Evolutionary conservation across 2,329 filamentous ascomycete genomes (phyloP).

Genomic region (Fusarium annulatum): DNA sequence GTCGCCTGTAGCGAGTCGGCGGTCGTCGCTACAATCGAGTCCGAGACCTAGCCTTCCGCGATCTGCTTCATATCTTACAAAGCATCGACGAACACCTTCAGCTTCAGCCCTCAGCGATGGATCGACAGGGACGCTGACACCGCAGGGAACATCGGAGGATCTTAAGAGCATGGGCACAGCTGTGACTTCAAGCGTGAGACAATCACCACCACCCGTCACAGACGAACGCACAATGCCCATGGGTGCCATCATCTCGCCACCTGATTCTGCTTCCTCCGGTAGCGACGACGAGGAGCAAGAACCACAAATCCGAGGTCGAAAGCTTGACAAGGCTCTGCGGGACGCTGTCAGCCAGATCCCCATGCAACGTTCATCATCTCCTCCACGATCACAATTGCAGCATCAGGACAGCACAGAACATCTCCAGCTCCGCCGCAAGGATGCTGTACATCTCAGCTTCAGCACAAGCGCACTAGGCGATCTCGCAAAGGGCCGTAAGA

Average conservation of each 20-base stretch:
- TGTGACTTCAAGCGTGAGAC: conserved; percentile 69
- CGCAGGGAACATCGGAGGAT: conserved; percentile 62
- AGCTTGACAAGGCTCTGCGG: conserved; percentile 74
- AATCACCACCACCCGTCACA: conserved; percentile 85
- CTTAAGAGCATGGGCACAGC: conserved; percentile 55
- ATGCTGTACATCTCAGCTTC: conserved; percentile 58
- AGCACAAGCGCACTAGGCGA: conserved; percentile 59
- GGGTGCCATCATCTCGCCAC: conserved; percentile 89
- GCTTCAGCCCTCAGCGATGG: conserved; percentile 47
- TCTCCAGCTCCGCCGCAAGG: conserved; percentile 52
- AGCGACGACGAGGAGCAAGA: conserved; percentile 87
- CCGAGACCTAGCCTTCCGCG: conserved; percentile 67
- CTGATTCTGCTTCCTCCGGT: conserved; percentile 82
- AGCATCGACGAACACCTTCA: conserved; percentile 70
- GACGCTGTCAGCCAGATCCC: conserved; percentile 86
- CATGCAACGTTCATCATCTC: conserved; percentile 57
- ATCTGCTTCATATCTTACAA: conserved; percentile 73
- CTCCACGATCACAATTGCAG: conserved; percentile 48
- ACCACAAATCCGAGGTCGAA: conserved; percentile 58
- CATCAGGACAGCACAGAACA: conserved; percentile 57
- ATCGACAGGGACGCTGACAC: conserved; percentile 54
- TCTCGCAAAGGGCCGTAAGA: conserved; percentile 55
- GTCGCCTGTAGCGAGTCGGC: conserved; percentile 68
- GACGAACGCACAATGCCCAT: conserved; percentile 79
- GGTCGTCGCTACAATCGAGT: conserved; percentile 65